phyloP scores from a whole-genome alignment of 2,329 filamentous ascomycete species.

The Zopfia rhizophila region DNA sequence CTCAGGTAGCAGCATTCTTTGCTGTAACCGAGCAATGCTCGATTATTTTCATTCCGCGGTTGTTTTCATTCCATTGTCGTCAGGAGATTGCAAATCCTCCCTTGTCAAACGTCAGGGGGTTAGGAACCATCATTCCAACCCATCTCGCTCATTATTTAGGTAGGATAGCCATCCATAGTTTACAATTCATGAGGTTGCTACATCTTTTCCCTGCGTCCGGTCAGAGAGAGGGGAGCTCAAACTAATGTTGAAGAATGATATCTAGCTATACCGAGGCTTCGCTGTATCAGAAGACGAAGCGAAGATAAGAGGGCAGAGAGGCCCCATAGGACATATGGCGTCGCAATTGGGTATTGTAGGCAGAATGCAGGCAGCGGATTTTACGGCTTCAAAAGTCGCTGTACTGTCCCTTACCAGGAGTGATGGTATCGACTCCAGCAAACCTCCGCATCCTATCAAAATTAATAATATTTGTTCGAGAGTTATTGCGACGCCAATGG shows the following conservation, averaged over 20 bases:
- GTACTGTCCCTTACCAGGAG: slow-evolving; percentile 65
- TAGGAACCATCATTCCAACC: no score
- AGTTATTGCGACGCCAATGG: slow-evolving; percentile 53
- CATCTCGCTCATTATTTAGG: no score
- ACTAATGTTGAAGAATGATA: slow-evolving; percentile 62
- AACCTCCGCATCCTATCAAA: slow-evolving; percentile 52
- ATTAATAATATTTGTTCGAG: slow-evolving; percentile 68
- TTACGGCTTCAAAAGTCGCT: slow-evolving; percentile 66
- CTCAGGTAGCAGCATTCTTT: no score
- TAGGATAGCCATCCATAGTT: no score
- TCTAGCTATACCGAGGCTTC: slow-evolving; percentile 51
- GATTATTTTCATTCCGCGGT: no score
- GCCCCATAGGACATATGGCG: slow-evolving; percentile 64
- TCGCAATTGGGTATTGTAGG: slow-evolving; percentile 59
- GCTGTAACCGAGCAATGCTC: no score
- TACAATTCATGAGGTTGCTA: no score
- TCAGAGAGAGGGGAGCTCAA: slow-evolving; percentile 62
- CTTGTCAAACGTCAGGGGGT: no score
- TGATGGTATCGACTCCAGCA: slow-evolving; percentile 65
- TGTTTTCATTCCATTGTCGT: no score
- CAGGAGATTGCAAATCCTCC: no score
- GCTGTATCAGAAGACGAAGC: slow-evolving; percentile 18
- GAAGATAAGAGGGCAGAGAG: slow-evolving; percentile 32
- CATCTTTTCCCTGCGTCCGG: no score
- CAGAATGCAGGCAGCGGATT: slow-evolving; percentile 53